Base-by-base conservation (phyloP, 2,329 filamentous ascomycete species). In the Xylariaceae sp. region DNA sequence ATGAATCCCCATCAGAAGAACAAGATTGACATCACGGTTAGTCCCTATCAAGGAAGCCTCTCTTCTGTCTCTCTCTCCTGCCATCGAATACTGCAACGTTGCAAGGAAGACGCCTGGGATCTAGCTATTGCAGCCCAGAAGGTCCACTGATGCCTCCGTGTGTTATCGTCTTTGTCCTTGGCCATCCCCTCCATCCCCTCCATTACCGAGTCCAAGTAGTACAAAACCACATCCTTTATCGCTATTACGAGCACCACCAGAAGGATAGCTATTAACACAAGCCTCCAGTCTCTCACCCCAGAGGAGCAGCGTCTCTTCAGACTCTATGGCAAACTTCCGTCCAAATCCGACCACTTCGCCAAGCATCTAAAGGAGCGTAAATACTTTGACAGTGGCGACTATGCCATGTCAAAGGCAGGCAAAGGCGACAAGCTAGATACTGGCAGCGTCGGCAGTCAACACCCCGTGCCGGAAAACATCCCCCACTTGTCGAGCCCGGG, bases 291-390 rank as follows among this genome's bases (percentile, higher is more conserved):
- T 64, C 83, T 99, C 74, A 88, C 88, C 52, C 87, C 91, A 59
- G 94, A 99, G 68, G 94, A 99, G 80, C 91, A 96, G 75, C 89
- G 89, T 61, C 86, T 97, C 69, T 94, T 97, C 80, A 88, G 91
- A 63, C 86, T 97, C 62, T 99, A 99, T 74, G 94, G 94, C 75
- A 97, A 97, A 77, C 86, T 97, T 58, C 94, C 94, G 62, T 95
- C 88, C 74, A 94, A 94, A 73, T 95, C 91, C 73, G 92, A 96
- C 73, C 83, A 96, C 68, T 86, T 97, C 66, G 91, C 95, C 79
- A 97, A 97, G 80, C 95, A 97, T 72, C 84, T 97, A 71, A 96
- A 96, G 82, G 94, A 97, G 73, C 91, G 94, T 78, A 99, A 95
- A 78, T 96, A 96, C 78, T 96, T 96, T 74, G 91, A 96, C 78